A percentile compares a stretch with the other conserved stretches of the same genome.
Evolutionary conservation across 257 asterid genomes (phyloP).

Genomic region (Solanum chaucha): DNA sequence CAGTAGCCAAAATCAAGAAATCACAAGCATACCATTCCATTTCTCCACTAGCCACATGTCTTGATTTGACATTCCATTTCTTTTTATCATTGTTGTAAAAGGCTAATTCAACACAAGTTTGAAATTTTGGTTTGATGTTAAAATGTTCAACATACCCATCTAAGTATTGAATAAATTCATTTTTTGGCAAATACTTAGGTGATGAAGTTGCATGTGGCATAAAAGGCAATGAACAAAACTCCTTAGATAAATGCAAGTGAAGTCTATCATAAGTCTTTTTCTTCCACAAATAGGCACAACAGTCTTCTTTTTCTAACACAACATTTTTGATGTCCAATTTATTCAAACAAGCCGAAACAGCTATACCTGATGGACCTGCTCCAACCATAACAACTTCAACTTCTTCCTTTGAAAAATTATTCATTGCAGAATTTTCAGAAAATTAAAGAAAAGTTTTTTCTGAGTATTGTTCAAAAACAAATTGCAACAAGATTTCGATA

Average conservation of each 20-base stretch:
- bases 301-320: conserved; percentile 46
- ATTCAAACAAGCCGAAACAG: conserved; percentile 45
- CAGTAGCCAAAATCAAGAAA: conserved; percentile 41
- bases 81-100: not conserved
- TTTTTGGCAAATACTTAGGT: conserved; percentile 30
- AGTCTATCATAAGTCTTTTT: conserved; percentile 40
- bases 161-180: conserved; percentile 18
- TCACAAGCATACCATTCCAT: conserved; percentile 12
- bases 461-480: not conserved
- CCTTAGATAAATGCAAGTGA: conserved; percentile 46
- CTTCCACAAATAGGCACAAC: conserved; percentile 44
- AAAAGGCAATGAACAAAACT: conserved; percentile 47
- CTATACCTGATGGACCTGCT: conserved; percentile 54
- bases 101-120: conserved; percentile 13
- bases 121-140: conserved; percentile 9
- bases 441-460: not conserved
- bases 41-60: not conserved
- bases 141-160: not conserved
- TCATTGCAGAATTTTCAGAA: not conserved
- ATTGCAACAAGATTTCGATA: not conserved
- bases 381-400: conserved; percentile 26
- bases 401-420: conserved; percentile 2
- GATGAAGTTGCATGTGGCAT: conserved; percentile 24
- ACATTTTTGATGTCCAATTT: conserved; percentile 18
- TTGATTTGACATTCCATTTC: conserved; percentile 21